A percentile compares a stretch with the other conserved stretches of the same genome.
Conservation (phyloP, 257 asterid genomes). For the Scutellaria minor region DNA sequence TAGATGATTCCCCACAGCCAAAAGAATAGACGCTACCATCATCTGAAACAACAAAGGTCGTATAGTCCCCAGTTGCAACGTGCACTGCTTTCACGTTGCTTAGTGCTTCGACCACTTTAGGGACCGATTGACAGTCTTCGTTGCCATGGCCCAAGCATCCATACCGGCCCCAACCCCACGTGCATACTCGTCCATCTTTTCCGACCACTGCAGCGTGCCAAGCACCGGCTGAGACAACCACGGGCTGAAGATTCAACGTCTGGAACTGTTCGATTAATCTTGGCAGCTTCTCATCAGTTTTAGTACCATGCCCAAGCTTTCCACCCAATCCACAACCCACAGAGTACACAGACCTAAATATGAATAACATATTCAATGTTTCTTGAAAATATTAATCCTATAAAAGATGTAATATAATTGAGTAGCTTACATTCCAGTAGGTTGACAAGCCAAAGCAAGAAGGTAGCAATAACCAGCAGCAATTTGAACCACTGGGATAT, state of each 20-base stretch:
- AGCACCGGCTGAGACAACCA: constrained; percentile 95
- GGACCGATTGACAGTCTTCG: constrained; percentile 87
- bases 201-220: constrained; percentile 99
- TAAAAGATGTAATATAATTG: constrained; percentile 17
- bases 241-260: constrained; percentile 80
- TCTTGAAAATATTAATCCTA: constrained; percentile 1
- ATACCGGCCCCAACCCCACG: constrained; percentile 99
- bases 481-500: constrained; percentile 89
- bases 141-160: constrained; percentile 99
- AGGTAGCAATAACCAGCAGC: constrained; percentile 99
- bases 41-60: constrained; percentile 91
- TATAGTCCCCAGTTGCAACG: constrained; percentile 96
- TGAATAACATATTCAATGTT: too few relatives aligned
- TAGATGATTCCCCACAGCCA: constrained; percentile 96
- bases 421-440: constrained; percentile 84
- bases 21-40: constrained; percentile 89
- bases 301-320: constrained; percentile 91
- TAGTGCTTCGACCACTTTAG: constrained; percentile 90
- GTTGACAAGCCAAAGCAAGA: constrained; percentile 97
- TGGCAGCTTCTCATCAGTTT: constrained; percentile 88
- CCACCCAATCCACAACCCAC: constrained; percentile 99
- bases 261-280: constrained; percentile 78
- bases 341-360: constrained; percentile 91
- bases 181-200: constrained; percentile 94
- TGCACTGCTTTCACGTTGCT: constrained; percentile 76